Percentiles rank a stretch among this genome's conserved stretches.
Evolutionary conservation across 1,284 basidiomycete species (phyloP).

Genomic region (Microbotryum intermedium): DNA sequence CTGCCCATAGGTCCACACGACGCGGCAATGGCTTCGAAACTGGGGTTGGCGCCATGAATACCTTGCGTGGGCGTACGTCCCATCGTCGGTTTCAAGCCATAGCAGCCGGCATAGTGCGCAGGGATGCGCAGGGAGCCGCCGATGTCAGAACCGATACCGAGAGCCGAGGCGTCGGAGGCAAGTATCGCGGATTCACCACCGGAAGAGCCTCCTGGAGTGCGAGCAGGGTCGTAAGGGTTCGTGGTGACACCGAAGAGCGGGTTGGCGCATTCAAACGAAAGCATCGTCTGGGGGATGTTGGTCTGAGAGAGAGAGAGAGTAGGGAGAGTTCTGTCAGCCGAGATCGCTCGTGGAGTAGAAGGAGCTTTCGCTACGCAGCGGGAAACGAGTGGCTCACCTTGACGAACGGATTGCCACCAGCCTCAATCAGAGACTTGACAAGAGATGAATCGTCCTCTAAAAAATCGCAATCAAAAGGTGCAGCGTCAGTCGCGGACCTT

Average conservation of each 20-base stretch:
- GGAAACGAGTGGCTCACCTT: constrained; percentile 44
- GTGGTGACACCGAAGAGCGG: constrained; percentile 65
- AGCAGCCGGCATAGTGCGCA: constrained; percentile 68
- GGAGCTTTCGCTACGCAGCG: no score
- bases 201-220: constrained; percentile 65
- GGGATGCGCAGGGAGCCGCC: constrained; percentile 68
- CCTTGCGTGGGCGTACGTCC: constrained; percentile 51
- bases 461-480: background rate
- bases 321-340: no score
- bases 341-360: no score
- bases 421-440: constrained; percentile 56
- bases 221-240: constrained; percentile 56
- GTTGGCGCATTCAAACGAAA: constrained; percentile 78
- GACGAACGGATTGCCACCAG: constrained; percentile 64
- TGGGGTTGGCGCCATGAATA: constrained; percentile 41
- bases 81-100: constrained; percentile 62
- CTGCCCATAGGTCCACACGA: constrained; percentile 67
- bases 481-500: no score
- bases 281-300: constrained; percentile 68
- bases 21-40: constrained; percentile 57
- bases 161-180: constrained; percentile 60
- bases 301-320: constrained; percentile 42
- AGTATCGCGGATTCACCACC: constrained; percentile 71
- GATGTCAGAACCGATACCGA: constrained; percentile 61
- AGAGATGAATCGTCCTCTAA: constrained; percentile 49